phyloP scores from a whole-genome alignment of 108 stramenopile genomes.

The Stephanodiscus minutulus region DNA sequence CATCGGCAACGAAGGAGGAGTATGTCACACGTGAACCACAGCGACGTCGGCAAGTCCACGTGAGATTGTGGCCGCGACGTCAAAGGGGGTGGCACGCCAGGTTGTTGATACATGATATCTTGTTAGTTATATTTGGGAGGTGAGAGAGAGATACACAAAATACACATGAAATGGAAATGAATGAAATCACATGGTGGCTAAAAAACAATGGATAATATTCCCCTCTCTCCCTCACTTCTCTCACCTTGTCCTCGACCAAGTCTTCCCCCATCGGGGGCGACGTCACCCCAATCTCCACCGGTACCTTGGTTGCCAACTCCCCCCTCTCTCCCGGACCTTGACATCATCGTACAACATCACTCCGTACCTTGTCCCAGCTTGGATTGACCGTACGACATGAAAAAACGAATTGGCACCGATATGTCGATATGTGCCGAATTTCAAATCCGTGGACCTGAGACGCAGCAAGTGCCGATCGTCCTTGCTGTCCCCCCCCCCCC shows the following conservation, averaged over 20 bases:
- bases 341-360: conserved; percentile 63
- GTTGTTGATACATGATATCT: too few species aligned
- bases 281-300: conserved; percentile 86
- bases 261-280: conserved; percentile 96
- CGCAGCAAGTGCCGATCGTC: conserved; percentile 81
- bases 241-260: conserved; percentile 57
- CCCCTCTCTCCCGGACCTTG: conserved; percentile 55
- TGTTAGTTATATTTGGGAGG: too few species aligned
- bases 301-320: conserved; percentile 68
- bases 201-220: too few species aligned
- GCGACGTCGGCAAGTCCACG: conserved; percentile 88
- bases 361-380: conserved; percentile 66
- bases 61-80: conserved; percentile 90
- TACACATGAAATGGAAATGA: too few species aligned
- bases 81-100: conserved; percentile 90
- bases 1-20: conserved; percentile 67
- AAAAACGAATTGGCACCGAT: conserved; percentile 78
- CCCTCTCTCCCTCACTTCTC: neutral
- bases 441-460: conserved; percentile 79
- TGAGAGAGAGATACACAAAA: too few species aligned
- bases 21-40: conserved; percentile 92
- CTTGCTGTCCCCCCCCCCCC: too few species aligned
- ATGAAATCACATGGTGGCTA: too few species aligned
- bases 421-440: conserved; percentile 65
- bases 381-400: conserved; percentile 61